phyloP scores from a whole-genome alignment of 768 basidiomycete genomes.

The Gloeopeniophorella convolvens region DNA sequence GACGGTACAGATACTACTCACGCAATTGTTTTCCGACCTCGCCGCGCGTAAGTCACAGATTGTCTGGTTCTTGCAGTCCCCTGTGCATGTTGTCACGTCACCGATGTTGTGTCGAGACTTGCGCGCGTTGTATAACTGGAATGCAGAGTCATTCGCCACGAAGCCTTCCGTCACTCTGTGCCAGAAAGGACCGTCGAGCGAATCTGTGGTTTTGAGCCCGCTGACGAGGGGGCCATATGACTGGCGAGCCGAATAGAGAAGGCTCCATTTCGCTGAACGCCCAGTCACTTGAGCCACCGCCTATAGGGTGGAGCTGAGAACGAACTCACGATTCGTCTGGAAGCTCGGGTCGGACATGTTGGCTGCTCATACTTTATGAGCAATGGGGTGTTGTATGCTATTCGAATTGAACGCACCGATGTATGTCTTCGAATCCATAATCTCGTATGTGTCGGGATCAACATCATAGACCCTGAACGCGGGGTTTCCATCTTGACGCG shows the following conservation, averaged over 20 bases:
- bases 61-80: background rate
- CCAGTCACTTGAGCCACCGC: no score
- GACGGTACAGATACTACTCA: no score
- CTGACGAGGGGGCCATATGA: slow-evolving; percentile 6
- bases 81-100: slow-evolving; percentile 1
- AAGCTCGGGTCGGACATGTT: slow-evolving; percentile 38
- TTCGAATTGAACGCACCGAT: slow-evolving; percentile 34
- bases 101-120: background rate
- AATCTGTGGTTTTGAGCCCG: background rate
- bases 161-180: slow-evolving; percentile 1
- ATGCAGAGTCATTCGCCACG: background rate
- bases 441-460: slow-evolving; percentile 59
- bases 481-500: slow-evolving; percentile 35
- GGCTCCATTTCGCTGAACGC: slow-evolving; percentile 2
- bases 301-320: no score
- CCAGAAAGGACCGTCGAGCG: slow-evolving; percentile 8
- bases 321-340: slow-evolving; percentile 42
- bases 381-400: background rate
- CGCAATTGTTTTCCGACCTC: slow-evolving; percentile 6
- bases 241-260: slow-evolving; percentile 4
- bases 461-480: slow-evolving; percentile 57
- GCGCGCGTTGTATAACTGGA: slow-evolving; percentile 1
- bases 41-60: slow-evolving; percentile 6
- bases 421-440: slow-evolving; percentile 52
- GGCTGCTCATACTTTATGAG: slow-evolving; percentile 20